Evolutionary conservation across 768 basidiomycete genomes (phyloP).

Genomic region (Lyophyllum atratum): DNA sequence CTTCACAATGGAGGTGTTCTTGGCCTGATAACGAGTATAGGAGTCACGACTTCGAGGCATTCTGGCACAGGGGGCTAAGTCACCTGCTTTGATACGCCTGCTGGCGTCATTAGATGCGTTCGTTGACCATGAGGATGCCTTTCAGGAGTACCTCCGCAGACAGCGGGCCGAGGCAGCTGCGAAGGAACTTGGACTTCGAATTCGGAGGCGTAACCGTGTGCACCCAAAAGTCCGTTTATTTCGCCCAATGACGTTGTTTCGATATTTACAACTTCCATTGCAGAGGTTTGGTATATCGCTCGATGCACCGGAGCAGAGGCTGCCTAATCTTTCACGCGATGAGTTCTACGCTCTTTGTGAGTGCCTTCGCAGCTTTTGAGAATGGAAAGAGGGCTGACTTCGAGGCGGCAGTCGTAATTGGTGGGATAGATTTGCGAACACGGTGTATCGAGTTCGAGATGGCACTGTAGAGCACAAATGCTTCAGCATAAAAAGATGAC

Average conservation of each 20-base stretch:
- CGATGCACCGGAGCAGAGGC: slow-evolving; percentile 25
- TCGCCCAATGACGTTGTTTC: not conserved
- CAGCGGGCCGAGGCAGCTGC: slow-evolving; percentile 23
- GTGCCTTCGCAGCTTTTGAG: slow-evolving; percentile 7
- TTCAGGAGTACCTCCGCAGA: slow-evolving; percentile 31
- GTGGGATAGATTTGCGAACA: slow-evolving; percentile 32
- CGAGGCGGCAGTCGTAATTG: slow-evolving; percentile 29
- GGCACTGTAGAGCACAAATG: not conserved
- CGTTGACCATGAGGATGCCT: slow-evolving; percentile 38
- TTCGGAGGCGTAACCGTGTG: slow-evolving; percentile 29
- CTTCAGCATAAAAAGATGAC: not conserved
- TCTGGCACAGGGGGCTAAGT: slow-evolving; percentile 30
- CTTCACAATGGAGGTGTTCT: not conserved
- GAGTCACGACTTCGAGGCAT: slow-evolving; percentile 26
- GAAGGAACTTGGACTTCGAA: slow-evolving; percentile 26
- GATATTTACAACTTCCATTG: not conserved
- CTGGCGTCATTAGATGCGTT: slow-evolving; percentile 42
- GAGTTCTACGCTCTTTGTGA: slow-evolving; percentile 42
- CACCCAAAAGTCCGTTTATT: slow-evolving; percentile 33
- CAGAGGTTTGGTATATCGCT: slow-evolving; percentile 38
- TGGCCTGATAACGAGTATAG: slow-evolving; percentile 15
- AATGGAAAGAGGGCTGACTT: slow-evolving; percentile 1
- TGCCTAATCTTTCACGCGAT: slow-evolving; percentile 37
- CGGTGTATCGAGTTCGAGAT: slow-evolving; percentile 39
- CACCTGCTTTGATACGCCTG: slow-evolving; percentile 34